phyloP scores from a whole-genome alignment of 192 early-diverging fungal genomes.

The Ambispora gerdemannii region DNA sequence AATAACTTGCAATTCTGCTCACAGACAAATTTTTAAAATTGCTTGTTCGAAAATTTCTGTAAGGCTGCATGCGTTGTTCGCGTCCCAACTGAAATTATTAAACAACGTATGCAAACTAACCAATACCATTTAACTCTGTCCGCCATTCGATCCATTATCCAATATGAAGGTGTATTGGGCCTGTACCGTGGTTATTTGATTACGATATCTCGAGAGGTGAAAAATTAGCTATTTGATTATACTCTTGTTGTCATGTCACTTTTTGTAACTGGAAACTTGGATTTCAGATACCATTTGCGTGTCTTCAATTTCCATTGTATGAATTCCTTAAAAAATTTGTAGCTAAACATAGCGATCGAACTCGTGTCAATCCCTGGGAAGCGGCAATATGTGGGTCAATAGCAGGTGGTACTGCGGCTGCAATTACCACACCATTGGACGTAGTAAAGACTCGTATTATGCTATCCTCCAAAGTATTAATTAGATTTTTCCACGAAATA shows the following conservation, averaged over 20 bases:
- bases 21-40: not conserved
- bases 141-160: slow-evolving; percentile 64
- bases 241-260: not conserved
- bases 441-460: slow-evolving; percentile 95
- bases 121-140: slow-evolving; percentile 60
- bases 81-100: slow-evolving; percentile 94
- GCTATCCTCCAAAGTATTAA: slow-evolving; percentile 72
- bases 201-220: slow-evolving; percentile 86
- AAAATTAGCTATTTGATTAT: not conserved
- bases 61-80: slow-evolving; percentile 86
- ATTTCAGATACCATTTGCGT: slow-evolving; percentile 84
- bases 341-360: slow-evolving; percentile 44
- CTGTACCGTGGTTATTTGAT: slow-evolving; percentile 92
- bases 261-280: not conserved
- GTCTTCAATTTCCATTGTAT: slow-evolving; percentile 95
- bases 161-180: slow-evolving; percentile 71
- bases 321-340: slow-evolving; percentile 77
- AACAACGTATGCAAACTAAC: slow-evolving; percentile 92
- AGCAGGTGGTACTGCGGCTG: slow-evolving; percentile 87
- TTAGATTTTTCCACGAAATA: not conserved
- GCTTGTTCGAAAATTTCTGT: not conserved
- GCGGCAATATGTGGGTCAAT: slow-evolving; percentile 84
- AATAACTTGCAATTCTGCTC: no score
- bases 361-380: slow-evolving; percentile 66
- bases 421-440: slow-evolving; percentile 90